phyloP scores from a whole-genome alignment of 2,329 filamentous ascomycete species.

The Colletotrichum tofieldiae region DNA sequence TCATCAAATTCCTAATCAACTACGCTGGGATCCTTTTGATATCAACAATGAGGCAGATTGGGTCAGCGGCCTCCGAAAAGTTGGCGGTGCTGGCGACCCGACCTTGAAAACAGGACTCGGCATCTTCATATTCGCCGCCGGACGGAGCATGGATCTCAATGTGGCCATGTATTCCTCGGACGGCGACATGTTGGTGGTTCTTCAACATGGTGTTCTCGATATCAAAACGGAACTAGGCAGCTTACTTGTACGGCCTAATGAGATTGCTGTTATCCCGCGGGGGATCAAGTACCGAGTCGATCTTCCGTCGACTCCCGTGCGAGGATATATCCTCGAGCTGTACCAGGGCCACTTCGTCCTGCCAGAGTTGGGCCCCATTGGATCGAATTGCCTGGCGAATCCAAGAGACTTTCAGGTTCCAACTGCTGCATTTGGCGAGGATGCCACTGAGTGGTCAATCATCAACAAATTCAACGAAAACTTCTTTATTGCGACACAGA shows the following conservation, averaged over 20 bases:
- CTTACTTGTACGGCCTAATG: slow-evolving; percentile 73
- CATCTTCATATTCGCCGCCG: slow-evolving; percentile 79
- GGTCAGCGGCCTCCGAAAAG: slow-evolving; percentile 67
- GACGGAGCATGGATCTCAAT: slow-evolving; percentile 76
- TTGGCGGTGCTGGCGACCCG: slow-evolving; percentile 80
- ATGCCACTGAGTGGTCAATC: slow-evolving; percentile 63
- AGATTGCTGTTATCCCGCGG: slow-evolving; percentile 75
- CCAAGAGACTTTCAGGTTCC: slow-evolving; percentile 76
- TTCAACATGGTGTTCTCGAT: slow-evolving; percentile 75
- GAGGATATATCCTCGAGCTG: slow-evolving; percentile 78
- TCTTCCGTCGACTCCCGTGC: slow-evolving; percentile 70
- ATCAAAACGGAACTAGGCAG: slow-evolving; percentile 77
- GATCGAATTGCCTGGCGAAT: slow-evolving; percentile 78
- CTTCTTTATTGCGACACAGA: slow-evolving; percentile 71
- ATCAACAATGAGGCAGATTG: slow-evolving; percentile 63
- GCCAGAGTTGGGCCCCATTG: slow-evolving; percentile 77
- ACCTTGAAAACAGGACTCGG: slow-evolving; percentile 78
- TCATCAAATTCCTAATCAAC: slow-evolving; percentile 85
- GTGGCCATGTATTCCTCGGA: slow-evolving; percentile 81
- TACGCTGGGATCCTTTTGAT: slow-evolving; percentile 88
- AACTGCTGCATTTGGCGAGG: slow-evolving; percentile 70
- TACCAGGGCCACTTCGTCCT: slow-evolving; percentile 76
- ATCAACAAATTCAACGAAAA: slow-evolving; percentile 71
- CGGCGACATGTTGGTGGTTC: slow-evolving; percentile 78
- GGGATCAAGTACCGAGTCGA: slow-evolving; percentile 75